Conservation (phyloP, 2,329 filamentous ascomycete genomes). For the Neophaeococcomyces mojaviensis region DNA sequence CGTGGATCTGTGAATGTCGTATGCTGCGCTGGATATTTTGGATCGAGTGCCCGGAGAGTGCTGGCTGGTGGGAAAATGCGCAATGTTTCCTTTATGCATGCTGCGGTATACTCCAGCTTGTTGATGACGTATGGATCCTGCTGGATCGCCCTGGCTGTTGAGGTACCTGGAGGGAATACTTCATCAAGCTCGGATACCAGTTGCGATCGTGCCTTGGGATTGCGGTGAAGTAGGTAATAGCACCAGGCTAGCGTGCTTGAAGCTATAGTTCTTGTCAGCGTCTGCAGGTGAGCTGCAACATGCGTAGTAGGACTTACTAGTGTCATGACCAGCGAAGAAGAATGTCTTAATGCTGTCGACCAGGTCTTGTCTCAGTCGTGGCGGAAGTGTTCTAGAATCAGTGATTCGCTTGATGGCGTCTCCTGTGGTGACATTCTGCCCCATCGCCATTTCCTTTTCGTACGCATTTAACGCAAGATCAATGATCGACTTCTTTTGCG, state of each 20-base stretch:
- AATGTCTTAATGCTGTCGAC: constrained; percentile 26
- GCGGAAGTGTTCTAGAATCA: not conserved
- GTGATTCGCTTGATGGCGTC: not conserved
- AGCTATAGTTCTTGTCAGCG: not conserved
- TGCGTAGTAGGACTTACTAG: not conserved
- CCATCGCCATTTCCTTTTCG: constrained; percentile 14
- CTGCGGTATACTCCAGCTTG: constrained; percentile 44
- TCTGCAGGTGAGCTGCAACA: too few relatives aligned
- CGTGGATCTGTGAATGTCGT: constrained; percentile 13
- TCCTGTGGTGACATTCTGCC: not conserved
- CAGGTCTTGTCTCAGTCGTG: constrained; percentile 2
- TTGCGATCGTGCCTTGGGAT: constrained; percentile 27
- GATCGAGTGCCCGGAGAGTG: constrained; percentile 15
- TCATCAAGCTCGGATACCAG: constrained; percentile 45
- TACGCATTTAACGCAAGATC: constrained; percentile 21
- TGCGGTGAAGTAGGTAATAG: constrained; percentile 33
- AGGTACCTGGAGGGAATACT: constrained; percentile 40
- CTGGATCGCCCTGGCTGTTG: constrained; percentile 31
- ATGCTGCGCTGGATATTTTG: not conserved
- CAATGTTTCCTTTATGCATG: constrained; percentile 48
- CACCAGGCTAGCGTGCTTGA: constrained; percentile 26
- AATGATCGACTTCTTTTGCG: constrained; percentile 13
- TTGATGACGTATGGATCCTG: constrained; percentile 42
- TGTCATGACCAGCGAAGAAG: constrained; percentile 26
- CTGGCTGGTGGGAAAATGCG: constrained; percentile 41